These are phyloP conservation scores for Irpex sp. DNA, from an alignment of 1,284 basidiomycete species.

Conservation along the genomic window DNA sequence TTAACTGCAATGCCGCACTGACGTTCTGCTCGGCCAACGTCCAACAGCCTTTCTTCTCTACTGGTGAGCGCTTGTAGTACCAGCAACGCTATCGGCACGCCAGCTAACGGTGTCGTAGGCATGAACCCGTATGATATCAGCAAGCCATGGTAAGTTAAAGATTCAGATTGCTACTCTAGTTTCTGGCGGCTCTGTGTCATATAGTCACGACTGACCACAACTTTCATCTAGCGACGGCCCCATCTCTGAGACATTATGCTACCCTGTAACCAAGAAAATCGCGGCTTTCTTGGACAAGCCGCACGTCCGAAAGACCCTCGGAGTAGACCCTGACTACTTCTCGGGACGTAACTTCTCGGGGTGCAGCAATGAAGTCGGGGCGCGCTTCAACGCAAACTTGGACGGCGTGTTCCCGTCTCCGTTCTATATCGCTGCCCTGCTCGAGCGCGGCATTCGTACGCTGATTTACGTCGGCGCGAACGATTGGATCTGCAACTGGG, in stretches of 20 bases:
- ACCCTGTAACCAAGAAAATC: constrained; percentile 42
- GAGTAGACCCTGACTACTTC: constrained; percentile 58
- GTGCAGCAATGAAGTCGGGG: constrained; percentile 50
- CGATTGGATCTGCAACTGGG: constrained; percentile 84
- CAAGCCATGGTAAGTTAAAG: constrained; percentile 27
- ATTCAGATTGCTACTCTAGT: not conserved
- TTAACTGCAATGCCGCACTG: constrained; percentile 47
- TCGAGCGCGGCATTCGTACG: constrained; percentile 79
- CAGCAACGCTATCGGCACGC: not conserved
- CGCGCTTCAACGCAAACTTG: constrained; percentile 46
- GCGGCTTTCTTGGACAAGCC: constrained; percentile 62
- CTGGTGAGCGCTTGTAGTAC: constrained; percentile 12
- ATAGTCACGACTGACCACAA: not conserved
- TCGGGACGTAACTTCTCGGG: constrained; percentile 52
- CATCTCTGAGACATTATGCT: constrained; percentile 27
- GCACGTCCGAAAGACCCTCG: constrained; percentile 59
- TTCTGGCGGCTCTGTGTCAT: not conserved
- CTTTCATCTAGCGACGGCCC: constrained; percentile 20
- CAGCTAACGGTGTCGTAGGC: no score
- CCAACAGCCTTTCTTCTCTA: constrained; percentile 18
- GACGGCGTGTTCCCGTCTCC: constrained; percentile 54
- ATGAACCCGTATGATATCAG: constrained; percentile 32
- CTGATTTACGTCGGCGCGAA: constrained; percentile 82
- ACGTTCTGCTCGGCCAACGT: constrained; percentile 42
- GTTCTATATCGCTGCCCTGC: constrained; percentile 72